Base-by-base conservation (phyloP, 2,329 filamentous ascomycete genomes). In the Fusarium sambucinum region DNA sequence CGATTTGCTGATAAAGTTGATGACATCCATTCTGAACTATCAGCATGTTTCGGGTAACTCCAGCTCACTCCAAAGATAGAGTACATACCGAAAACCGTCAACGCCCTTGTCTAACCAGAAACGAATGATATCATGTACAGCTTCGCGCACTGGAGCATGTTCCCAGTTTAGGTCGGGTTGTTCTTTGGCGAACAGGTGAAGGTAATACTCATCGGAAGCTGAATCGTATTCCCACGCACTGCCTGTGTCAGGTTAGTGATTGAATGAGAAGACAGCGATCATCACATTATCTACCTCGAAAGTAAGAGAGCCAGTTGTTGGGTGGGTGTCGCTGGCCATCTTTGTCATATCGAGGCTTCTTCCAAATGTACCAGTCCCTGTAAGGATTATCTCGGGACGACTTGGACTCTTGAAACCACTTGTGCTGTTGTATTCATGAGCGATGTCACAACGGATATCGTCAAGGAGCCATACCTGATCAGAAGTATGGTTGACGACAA, bases 101-200 rank as follows among this genome's bases (percentile, higher is more conserved):
- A 90, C 86, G 2, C 90, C 90, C 25, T 86, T 86, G 58, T 90
- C 81, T 2, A 93, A 83, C 91, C 92, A 94, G 75, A 93, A 94
- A 7, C 85, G 46, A 3, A 70, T 66, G 82, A 85, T 83, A 44
- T 90, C 83, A 75, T 92, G 89, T 10, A 92, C 87, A 1, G 90
- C 91, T 41, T 85, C 78, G 8, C 90, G 84, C 1, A 90, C 86
- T 2, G 86, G 86, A 0, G 83, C 81, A 60, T 90, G 90, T 70
- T 93, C 90, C 90, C 91, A 94, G 77, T 94, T 94, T 14, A 94
- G 82, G 70, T 94, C 92, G 0, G 92, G 91, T 73, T 93, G 91
- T 61, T 90, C 86, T 3, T 84, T 83, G 6, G 88, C 87, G 75
- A 92, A 94, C 10, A 94, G 81, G 63, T 89, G 86, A 2, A 93